Conservation (phyloP, 1,284 basidiomycete genomes). For the Paramarasmius palmivorus region DNA sequence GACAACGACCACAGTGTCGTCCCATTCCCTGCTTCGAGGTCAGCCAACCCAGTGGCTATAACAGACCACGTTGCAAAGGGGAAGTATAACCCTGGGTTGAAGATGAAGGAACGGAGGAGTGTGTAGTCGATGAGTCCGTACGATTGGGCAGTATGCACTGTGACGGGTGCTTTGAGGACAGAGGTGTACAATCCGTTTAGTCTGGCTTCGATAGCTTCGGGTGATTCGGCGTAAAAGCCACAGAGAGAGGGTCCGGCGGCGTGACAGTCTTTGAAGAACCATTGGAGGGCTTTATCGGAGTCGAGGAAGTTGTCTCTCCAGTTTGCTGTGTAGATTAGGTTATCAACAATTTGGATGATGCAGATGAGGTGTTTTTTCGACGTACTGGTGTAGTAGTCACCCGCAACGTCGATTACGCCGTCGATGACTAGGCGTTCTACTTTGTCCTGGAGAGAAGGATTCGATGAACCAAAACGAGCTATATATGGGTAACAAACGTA, state of each 20-base stretch:
- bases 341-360: neutral
- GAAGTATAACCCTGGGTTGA: slow-evolving; percentile 13
- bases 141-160: slow-evolving; percentile 11
- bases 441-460: slow-evolving; percentile 12
- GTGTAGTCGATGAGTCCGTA: slow-evolving; percentile 20
- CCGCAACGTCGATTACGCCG: slow-evolving; percentile 16
- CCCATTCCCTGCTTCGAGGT: slow-evolving; percentile 16
- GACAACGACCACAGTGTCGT: slow-evolving; percentile 14
- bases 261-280: slow-evolving; percentile 18
- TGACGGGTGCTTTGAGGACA: slow-evolving; percentile 14
- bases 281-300: slow-evolving; percentile 11
- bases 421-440: slow-evolving; percentile 21
- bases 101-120: slow-evolving; percentile 13
- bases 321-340: slow-evolving; percentile 1
- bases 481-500: slow-evolving; percentile 1
- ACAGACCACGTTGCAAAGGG: slow-evolving; percentile 15
- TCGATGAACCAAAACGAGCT: neutral
- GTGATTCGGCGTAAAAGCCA: slow-evolving; percentile 16
- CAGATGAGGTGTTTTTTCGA: neutral
- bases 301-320: slow-evolving; percentile 16
- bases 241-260: slow-evolving; percentile 18
- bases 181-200: slow-evolving; percentile 12
- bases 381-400: slow-evolving; percentile 17
- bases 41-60: slow-evolving; percentile 18
- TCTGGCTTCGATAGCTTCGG: slow-evolving; percentile 10